These are phyloP conservation scores for Phlyctochytrium planicorne DNA, from an alignment of 192 early-diverging fungal species.

Conservation along the genomic window DNA sequence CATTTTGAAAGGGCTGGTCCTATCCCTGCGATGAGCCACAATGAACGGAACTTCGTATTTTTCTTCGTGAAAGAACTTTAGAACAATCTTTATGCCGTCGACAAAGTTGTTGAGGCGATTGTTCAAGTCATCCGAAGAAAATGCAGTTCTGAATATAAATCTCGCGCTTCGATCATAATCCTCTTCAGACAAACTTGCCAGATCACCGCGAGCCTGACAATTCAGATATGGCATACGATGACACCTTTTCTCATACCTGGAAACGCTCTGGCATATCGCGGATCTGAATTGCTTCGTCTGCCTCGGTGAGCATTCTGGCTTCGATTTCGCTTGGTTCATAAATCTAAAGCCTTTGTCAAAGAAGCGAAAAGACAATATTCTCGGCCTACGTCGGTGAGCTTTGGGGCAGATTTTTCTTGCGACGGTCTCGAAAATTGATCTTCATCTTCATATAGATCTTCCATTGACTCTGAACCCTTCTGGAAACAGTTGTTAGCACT, in stretches of 20 bases:
- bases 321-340: constrained; percentile 85
- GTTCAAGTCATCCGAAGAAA: no score
- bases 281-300: constrained; percentile 84
- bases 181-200: no score
- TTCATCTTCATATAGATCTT: constrained; percentile 56
- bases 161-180: background rate
- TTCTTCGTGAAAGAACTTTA: constrained; percentile 68
- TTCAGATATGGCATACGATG: no score
- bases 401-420: constrained; percentile 32
- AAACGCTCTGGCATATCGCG: constrained; percentile 92
- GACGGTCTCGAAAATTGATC: constrained; percentile 43
- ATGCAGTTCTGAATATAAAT: no score
- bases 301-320: constrained; percentile 86
- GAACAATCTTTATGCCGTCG: constrained; percentile 57
- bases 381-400: constrained; percentile 49
- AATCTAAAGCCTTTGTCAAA: constrained; percentile 27
- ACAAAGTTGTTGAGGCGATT: no score
- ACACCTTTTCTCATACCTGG: no score
- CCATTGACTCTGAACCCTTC: constrained; percentile 18
- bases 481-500: background rate
- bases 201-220: no score
- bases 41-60: constrained; percentile 92
- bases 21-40: constrained; percentile 76
- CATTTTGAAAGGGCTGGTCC: constrained; percentile 77
- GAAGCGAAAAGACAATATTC: constrained; percentile 5